phyloP scores from a whole-genome alignment of 2,329 filamentous ascomycete species.

The Trichoderma atrobrunneum region DNA sequence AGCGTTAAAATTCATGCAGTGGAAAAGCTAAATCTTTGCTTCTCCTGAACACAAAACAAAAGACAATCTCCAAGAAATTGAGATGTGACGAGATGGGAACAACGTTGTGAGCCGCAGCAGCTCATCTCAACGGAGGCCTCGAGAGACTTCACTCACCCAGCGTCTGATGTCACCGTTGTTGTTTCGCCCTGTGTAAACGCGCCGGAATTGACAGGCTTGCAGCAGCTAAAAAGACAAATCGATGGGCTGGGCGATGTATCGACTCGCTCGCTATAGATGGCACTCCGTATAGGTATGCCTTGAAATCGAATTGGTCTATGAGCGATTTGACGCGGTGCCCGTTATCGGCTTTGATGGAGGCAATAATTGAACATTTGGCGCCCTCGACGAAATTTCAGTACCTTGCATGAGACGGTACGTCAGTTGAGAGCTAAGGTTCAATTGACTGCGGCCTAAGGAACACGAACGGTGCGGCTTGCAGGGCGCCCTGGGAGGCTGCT shows the following conservation, averaged over 20 bases:
- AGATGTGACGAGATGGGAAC: background rate
- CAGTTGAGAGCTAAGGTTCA: background rate
- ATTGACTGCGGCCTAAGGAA: no score
- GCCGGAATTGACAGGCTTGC: background rate
- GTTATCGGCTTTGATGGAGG: background rate
- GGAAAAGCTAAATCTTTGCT: background rate
- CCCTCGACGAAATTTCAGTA: background rate
- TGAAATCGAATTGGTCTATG: background rate
- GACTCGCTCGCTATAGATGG: background rate
- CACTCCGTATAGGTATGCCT: background rate
- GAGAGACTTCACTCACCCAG: background rate
- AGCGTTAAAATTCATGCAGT: background rate
- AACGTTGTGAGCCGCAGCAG: background rate
- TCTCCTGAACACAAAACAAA: background rate
- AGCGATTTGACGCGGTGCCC: background rate
- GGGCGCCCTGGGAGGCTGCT: background rate
- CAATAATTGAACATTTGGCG: background rate
- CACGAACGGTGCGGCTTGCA: background rate
- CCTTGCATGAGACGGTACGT: background rate
- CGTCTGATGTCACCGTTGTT: background rate
- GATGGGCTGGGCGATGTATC: background rate
- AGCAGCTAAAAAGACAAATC: background rate
- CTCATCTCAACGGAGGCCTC: background rate
- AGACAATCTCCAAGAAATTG: no score
- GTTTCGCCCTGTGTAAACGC: background rate